Conservation (phyloP, 2,329 filamentous ascomycete species). For the Fusarium fracticaudum region DNA sequence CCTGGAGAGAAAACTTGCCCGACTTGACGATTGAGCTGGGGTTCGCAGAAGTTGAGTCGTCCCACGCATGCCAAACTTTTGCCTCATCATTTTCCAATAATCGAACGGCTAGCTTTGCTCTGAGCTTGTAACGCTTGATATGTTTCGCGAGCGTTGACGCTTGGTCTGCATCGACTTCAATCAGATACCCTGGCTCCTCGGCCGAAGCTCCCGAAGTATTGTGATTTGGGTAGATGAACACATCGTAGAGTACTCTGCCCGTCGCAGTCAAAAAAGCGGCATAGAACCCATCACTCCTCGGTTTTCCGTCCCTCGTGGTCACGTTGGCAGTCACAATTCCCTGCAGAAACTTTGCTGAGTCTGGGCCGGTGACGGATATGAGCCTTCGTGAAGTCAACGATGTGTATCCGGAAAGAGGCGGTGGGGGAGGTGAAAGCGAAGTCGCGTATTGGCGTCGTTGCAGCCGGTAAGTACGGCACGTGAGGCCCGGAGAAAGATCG, state of each 20-base stretch:
- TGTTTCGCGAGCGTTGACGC: conserved; percentile 72
- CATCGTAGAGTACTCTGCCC: conserved; percentile 87
- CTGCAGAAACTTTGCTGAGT: conserved; percentile 86
- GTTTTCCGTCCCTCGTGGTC: conserved; percentile 50
- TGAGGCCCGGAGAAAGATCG: conserved; percentile 23
- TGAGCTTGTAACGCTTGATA: conserved; percentile 85
- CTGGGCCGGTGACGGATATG: conserved; percentile 80
- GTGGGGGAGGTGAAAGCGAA: conserved; percentile 49
- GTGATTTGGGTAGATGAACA: conserved; percentile 81
- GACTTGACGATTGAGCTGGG: conserved; percentile 34
- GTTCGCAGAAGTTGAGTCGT: conserved; percentile 52
- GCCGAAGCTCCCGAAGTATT: conserved; percentile 37
- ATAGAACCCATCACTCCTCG: conserved; percentile 70
- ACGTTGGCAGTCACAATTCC: conserved; percentile 78
- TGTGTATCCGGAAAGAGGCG: conserved; percentile 59
- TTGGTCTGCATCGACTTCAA: conserved; percentile 83
- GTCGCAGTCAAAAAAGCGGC: conserved; percentile 86
- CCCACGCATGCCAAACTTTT: conserved; percentile 80
- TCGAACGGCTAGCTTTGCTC: conserved; percentile 78
- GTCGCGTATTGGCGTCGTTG: conserved; percentile 47
- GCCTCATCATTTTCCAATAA: conserved; percentile 72
- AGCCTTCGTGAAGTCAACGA: conserved; percentile 78
- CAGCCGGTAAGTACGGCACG: conserved; percentile 47
- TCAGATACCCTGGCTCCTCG: conserved; percentile 62
- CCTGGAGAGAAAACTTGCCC: conserved; percentile 53